Conservation (phyloP, 768 basidiomycete species). For the Leucocoprinus birnbaumii region DNA sequence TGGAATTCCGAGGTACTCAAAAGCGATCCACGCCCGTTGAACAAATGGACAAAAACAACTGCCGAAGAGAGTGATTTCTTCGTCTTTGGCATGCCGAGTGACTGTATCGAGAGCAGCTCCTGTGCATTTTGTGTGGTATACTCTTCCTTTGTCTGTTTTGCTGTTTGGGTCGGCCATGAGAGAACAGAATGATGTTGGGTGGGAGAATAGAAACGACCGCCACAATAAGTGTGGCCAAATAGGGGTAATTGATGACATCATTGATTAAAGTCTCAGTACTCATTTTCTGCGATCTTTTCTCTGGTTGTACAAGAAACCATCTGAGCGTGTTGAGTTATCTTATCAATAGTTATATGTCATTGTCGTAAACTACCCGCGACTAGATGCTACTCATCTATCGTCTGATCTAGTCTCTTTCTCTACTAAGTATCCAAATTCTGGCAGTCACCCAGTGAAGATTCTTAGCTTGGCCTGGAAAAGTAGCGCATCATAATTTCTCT, state of each 20-base stretch:
- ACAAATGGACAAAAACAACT: constrained; percentile 83
- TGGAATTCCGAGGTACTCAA: constrained; percentile 67
- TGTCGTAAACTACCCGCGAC: no score
- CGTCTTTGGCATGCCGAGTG: constrained; percentile 39
- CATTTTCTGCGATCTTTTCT: background rate
- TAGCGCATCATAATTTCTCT: no score
- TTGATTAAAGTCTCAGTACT: background rate
- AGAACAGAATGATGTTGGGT: background rate
- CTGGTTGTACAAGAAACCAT: no score
- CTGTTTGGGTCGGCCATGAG: constrained; percentile 1
- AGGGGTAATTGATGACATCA: constrained; percentile 2
- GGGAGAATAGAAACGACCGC: background rate
- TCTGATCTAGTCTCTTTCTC: no score
- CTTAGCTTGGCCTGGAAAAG: no score
- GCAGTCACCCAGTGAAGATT: no score
- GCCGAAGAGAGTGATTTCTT: constrained; percentile 65
- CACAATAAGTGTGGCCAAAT: background rate
- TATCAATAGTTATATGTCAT: no score
- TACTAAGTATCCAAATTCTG: no score
- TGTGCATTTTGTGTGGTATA: constrained; percentile 38
- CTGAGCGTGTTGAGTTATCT: no score
- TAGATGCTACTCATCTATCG: no score
- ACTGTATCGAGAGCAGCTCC: constrained; percentile 55
- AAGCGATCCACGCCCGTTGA: constrained; percentile 74
- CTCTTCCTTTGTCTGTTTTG: constrained; percentile 23